Conservation (phyloP, 2,329 filamentous ascomycete genomes). For the Hansfordia pulvinata region DNA sequence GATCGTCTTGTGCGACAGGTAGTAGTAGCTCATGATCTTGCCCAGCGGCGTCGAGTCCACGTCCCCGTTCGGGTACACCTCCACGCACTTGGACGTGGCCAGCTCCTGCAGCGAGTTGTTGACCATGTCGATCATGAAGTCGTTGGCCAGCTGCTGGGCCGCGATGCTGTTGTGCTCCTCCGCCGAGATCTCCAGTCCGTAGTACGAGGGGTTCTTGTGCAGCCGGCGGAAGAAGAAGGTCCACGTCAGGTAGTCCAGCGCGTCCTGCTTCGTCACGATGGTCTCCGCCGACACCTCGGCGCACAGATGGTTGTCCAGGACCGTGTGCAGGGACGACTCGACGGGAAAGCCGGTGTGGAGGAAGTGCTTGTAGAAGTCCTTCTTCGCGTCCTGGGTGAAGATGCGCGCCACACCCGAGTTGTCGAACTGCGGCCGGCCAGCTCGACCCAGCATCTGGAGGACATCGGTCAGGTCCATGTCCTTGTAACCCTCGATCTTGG, state of each 20-base stretch:
- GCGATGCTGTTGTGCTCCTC: slow-evolving; percentile 82
- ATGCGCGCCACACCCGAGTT: slow-evolving; percentile 91
- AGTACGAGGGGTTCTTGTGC: slow-evolving; percentile 98
- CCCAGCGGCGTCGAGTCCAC: slow-evolving; percentile 83
- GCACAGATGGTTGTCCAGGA: slow-evolving; percentile 90
- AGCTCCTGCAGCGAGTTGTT: slow-evolving; percentile 75
- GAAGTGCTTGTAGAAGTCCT: slow-evolving; percentile 99
- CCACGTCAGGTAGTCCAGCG: slow-evolving; percentile 95
- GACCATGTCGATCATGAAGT: slow-evolving; percentile 89
- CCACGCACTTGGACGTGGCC: slow-evolving; percentile 70
- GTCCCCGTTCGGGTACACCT: slow-evolving; percentile 73
- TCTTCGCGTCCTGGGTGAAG: slow-evolving; percentile 94
- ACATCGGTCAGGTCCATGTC: slow-evolving; percentile 99
- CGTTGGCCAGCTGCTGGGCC: slow-evolving; percentile 79
- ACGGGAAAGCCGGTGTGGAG: slow-evolving; percentile 95
- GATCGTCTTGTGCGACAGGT: slow-evolving; percentile 89
- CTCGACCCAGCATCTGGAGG: slow-evolving; percentile 91
- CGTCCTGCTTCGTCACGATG: slow-evolving; percentile 88
- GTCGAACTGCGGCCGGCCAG: slow-evolving; percentile 92
- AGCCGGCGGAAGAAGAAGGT: slow-evolving; percentile 97
- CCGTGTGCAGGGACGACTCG: slow-evolving; percentile 90
- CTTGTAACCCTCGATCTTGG: slow-evolving; percentile 93
- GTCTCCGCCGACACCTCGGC: slow-evolving; percentile 92
- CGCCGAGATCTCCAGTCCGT: slow-evolving; percentile 83
- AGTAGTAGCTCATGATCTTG: slow-evolving; percentile 99